Evolutionary conservation across 495 filamentous ascomycete species (phyloP), one percentile per base, ranked within the genome.

Genomic region (Neurospora discreta): DNA sequence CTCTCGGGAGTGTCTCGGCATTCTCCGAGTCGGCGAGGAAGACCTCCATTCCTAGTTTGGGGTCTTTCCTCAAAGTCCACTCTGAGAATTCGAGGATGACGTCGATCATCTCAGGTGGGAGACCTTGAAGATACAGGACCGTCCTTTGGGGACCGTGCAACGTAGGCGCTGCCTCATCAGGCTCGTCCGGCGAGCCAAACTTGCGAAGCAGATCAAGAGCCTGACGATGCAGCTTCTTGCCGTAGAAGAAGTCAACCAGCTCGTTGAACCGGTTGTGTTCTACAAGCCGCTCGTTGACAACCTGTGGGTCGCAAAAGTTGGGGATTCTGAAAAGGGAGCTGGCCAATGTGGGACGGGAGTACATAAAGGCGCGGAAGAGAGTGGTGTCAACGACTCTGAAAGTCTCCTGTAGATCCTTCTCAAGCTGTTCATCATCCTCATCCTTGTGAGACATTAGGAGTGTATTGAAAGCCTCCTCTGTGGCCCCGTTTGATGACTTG

Each of bases 231-330:
- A 98, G 87, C 78, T 90, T 94, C 83, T 98, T 98, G 70, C 95
- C 95, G 74, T 95, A 93, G 73, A 97, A 90, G 79, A 99, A 99
- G 76, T 99, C 94, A 39, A 99, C 95, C 0, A 99, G 83, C 78
- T 98, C 95, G 70, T 91, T 93, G 79, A 97, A 97, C 67, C 94
- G 91, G 52, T 92, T 91, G 69, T 90, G 91, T 78, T 97, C 93
- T 72, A 96, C 89, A 10, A 99, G 85, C 73, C 92, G 90, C 80
- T 98, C 92, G 78, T 96, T 95, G 36, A 99, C 94, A 1, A 99
- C 95, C 38, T 92, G 91, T 0, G 95, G 95, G 74, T 98, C 95
- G 75, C 95, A 98, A 80, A 97, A 98, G 78, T 99, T 99, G 78
- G 93, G 90, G 68, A 98, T 93, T 16, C 96, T 93, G 81, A 99